phyloP scores from a whole-genome alignment of 495 filamentous ascomycete species.

The Penicillium atrosanguineum region DNA sequence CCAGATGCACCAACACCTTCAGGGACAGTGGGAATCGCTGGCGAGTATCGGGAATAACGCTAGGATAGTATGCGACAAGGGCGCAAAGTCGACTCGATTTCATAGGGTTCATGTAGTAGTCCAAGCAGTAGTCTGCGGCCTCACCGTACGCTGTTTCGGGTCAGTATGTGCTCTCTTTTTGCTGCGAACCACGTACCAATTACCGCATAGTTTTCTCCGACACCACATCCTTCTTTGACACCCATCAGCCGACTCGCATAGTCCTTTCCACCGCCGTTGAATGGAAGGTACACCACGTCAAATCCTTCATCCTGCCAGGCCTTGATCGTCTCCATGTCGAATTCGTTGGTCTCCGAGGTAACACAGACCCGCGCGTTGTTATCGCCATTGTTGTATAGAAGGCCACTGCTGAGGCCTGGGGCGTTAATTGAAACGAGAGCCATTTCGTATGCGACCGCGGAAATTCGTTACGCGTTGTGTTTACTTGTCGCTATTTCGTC shows the following conservation, averaged over 20 bases:
- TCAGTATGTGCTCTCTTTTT: background rate
- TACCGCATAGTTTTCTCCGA: constrained; percentile 50
- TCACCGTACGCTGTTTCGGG: constrained; percentile 50
- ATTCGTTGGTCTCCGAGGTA: constrained; percentile 60
- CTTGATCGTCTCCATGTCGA: constrained; percentile 54
- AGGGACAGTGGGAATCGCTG: constrained; percentile 48
- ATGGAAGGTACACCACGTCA: constrained; percentile 58
- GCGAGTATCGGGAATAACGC: constrained; percentile 47
- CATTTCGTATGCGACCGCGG: constrained; percentile 21
- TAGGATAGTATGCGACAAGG: constrained; percentile 62
- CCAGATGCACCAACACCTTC: constrained; percentile 53
- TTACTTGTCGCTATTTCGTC: background rate
- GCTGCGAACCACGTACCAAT: constrained; percentile 33
- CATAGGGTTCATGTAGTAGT: constrained; percentile 49
- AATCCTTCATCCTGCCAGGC: constrained; percentile 69
- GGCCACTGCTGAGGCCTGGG: constrained; percentile 31
- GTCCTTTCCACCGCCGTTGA: constrained; percentile 51
- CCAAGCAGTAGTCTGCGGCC: constrained; percentile 56
- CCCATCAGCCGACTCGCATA: constrained; percentile 48
- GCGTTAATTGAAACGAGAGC: constrained; percentile 41
- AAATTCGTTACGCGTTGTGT: background rate
- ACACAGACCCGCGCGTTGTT: constrained; percentile 59
- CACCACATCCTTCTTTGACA: constrained; percentile 43
- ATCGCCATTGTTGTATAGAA: constrained; percentile 41
- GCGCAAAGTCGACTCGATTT: constrained; percentile 45